Base-by-base conservation (phyloP, 306 rosid genomes). In the Castanea mollissima region DNA sequence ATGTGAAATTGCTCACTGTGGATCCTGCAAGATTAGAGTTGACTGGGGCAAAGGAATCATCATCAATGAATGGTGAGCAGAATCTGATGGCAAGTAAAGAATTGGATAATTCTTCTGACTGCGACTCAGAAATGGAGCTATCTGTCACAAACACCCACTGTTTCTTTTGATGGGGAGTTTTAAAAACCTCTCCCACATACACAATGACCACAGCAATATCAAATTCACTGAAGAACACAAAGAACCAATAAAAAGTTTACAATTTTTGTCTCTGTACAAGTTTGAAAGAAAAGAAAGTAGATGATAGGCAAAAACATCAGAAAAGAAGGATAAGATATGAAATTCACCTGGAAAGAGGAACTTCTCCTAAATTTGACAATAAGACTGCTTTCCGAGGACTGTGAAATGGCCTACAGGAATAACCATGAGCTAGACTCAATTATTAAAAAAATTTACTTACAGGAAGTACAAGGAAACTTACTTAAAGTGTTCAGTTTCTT, bases 61-160 rank as follows among this genome's bases (percentile, higher is more conserved):
- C 77, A 56, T 85, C 91, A 8, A 76, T 73, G 69, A 76, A 83
- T 1, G 88, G 89, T 46, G 95, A 84, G 84, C 87, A 86, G 88
- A 92, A 94, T 86, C 90, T 86, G 77, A 94, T 91, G 84, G 97
- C 99, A 74, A 94, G 97, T 85, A 92, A 76, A 57, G 86, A 85
- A 81, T 83, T 78, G 23, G 73, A 74, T 62, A 80, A 58, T 60
- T 87, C 80, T 69, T 86, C 89, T 3, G 89, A 76, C 49, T 72
- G 79, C 80, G 80, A 80, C 74, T 83, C 91, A 64, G 78, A 69
- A 76, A 64, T 78, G 79, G 97, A 91, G 84, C 91, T 91, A 86
- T 91, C 97, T 73, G 95, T 84, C 81, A 91, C 97, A 76, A 91
- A 94, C 81, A 90, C 83, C 99, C 97, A 92, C 79, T 94, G 99